Evolutionary conservation across 1,284 basidiomycete species (phyloP).

Genomic region (Ceratobasidium sp.): DNA sequence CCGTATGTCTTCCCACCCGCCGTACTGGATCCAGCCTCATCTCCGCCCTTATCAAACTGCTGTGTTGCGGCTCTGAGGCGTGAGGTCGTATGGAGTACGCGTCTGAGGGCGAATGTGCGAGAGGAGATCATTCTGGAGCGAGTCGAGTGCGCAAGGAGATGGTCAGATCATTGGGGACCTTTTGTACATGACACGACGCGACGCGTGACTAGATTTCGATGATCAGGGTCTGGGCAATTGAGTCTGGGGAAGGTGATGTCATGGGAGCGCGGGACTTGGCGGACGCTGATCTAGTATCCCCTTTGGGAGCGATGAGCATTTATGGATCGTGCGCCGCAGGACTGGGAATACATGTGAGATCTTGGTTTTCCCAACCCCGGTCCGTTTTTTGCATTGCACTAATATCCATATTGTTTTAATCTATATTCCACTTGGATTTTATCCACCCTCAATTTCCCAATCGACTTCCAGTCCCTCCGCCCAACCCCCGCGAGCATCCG

Average conservation of each 20-base stretch:
- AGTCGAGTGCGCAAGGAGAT: background rate
- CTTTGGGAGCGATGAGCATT: too few relatives aligned
- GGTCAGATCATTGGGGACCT: background rate
- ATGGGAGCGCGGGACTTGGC: background rate
- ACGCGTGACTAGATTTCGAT: background rate
- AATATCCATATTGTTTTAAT: too few relatives aligned
- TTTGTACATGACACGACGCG: background rate
- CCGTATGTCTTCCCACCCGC: constrained; percentile 27
- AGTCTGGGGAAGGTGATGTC: constrained; percentile 15
- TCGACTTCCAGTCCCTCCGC: too few relatives aligned
- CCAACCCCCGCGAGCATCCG: too few relatives aligned
- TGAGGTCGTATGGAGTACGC: constrained; percentile 15
- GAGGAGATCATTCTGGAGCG: constrained; percentile 8
- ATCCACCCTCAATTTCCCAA: too few relatives aligned
- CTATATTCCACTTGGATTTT: too few relatives aligned
- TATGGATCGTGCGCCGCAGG: too few relatives aligned
- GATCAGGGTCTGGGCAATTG: background rate
- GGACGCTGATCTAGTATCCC: background rate
- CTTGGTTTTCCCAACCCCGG: too few relatives aligned
- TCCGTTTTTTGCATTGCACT: too few relatives aligned
- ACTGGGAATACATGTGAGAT: too few relatives aligned
- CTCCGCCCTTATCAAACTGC: constrained; percentile 34
- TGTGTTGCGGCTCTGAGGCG: constrained; percentile 16
- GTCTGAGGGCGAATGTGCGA: constrained; percentile 12
- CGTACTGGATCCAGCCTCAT: constrained; percentile 5